These are phyloP conservation scores for Kitagawia praeruptora DNA, from an alignment of 129 eudicot species.

Conservation along the genomic window DNA sequence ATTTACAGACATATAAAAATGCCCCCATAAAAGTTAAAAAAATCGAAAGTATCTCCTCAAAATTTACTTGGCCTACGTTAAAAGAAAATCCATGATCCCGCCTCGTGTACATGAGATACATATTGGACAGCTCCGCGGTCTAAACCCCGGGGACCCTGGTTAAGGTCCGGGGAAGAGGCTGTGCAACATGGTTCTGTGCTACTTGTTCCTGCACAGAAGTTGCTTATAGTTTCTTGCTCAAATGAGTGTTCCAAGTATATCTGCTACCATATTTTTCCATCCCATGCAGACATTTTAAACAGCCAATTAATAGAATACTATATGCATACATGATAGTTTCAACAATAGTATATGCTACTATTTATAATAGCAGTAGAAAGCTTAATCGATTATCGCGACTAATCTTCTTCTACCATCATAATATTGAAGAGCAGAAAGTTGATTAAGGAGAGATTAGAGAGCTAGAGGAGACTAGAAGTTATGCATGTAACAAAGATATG, in stretches of 20 bases:
- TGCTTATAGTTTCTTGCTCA: conserved; percentile 29
- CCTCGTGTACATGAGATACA: no score
- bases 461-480: not conserved
- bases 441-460: no score
- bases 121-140: no score
- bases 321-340: not conserved
- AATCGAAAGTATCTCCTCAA: not conserved
- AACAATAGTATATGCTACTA: not conserved
- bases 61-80: not conserved
- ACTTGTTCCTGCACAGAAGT: conserved; percentile 5
- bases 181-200: not conserved
- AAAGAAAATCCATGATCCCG: no score
- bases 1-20: not conserved
- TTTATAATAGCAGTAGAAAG: no score
- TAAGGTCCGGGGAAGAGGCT: conserved; percentile 39
- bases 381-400: no score
- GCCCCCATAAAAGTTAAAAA: not conserved
- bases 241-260: conserved; percentile 30
- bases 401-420: no score
- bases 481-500: not conserved
- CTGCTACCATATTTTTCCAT: not conserved
- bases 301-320: not conserved
- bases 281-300: not conserved
- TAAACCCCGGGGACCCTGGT: not conserved
- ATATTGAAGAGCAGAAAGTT: no score